Evolutionary conservation across 1,284 basidiomycete species (phyloP).

Genomic region (Pseudozyma flocculosa): DNA sequence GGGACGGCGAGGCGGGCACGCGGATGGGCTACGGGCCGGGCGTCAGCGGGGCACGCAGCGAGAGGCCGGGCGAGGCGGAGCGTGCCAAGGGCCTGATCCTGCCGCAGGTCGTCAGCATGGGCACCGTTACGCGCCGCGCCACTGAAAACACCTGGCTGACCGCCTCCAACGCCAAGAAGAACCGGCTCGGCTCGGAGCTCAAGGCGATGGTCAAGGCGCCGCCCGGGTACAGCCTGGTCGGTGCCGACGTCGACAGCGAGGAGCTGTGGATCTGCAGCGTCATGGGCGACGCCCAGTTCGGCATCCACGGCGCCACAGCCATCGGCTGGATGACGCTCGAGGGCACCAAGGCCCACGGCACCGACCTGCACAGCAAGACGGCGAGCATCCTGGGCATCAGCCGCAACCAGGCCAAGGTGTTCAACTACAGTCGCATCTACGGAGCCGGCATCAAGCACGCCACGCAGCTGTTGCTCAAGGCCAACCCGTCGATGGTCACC

Average conservation of each 20-base stretch:
- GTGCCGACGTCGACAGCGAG: constrained; percentile 97
- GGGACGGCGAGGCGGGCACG: constrained; percentile 65
- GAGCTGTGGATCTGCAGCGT: constrained; percentile 99
- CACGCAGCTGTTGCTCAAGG: constrained; percentile 81
- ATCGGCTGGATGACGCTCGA: constrained; percentile 99
- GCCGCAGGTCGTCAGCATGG: constrained; percentile 97
- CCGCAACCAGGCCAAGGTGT: constrained; percentile 94
- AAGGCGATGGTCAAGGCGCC: constrained; percentile 97
- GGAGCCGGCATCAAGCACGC: constrained; percentile 96
- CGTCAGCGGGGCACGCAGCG: constrained; percentile 32
- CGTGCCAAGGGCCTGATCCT: constrained; percentile 84
- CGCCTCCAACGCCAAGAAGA: constrained; percentile 95
- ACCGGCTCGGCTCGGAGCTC: constrained; percentile 93
- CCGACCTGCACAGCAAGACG: constrained; percentile 95
- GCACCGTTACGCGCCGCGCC: constrained; percentile 92
- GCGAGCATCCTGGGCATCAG: constrained; percentile 90
- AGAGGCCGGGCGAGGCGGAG: constrained; percentile 37
- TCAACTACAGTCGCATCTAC: constrained; percentile 99
- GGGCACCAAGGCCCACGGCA: constrained; percentile 93
- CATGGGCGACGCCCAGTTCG: constrained; percentile 98
- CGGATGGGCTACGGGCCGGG: constrained; percentile 58
- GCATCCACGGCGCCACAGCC: constrained; percentile 91
- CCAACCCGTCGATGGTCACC: constrained; percentile 75
- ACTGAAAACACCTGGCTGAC: constrained; percentile 99
- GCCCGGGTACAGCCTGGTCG: constrained; percentile 88